These are phyloP conservation scores for Triticum monococcum DNA, from an alignment of 176 grass and related monocot species.

Conservation along the genomic window DNA sequence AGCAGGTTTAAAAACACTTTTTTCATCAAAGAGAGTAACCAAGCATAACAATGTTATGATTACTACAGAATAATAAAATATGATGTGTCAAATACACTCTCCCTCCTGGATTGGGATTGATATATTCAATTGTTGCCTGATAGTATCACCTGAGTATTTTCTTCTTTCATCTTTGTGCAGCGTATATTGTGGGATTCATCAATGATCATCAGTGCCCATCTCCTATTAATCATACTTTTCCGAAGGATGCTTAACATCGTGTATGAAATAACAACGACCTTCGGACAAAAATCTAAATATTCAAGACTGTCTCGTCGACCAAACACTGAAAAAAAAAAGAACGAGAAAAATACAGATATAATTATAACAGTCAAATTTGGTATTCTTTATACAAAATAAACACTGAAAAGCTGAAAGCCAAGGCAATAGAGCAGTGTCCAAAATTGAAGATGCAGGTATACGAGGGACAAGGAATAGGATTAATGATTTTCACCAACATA, in stretches of 20 bases:
- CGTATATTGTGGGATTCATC: constrained; percentile 99
- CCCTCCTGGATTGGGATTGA: constrained; percentile 2
- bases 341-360: constrained; percentile 25
- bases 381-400: not conserved
- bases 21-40: constrained; percentile 13
- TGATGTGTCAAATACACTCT: constrained; percentile 11
- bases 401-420: constrained; percentile 1
- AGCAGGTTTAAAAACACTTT: not conserved
- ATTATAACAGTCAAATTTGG: constrained; percentile 23
- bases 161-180: constrained; percentile 62
- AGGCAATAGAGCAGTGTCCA: constrained; percentile 10
- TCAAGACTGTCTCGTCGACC: constrained; percentile 82
- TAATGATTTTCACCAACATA: not conserved
- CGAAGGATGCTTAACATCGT: constrained; percentile 77
- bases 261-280: constrained; percentile 85
- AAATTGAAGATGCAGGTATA: constrained; percentile 20
- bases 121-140: constrained; percentile 1
- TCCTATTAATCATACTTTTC: constrained; percentile 60
- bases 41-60: constrained; percentile 26
- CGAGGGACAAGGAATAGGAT: not conserved
- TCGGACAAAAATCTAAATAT: constrained; percentile 63
- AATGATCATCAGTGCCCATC: constrained; percentile 89
- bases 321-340: constrained; percentile 67
- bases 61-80: not conserved
- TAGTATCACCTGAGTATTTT: constrained; percentile 68